Evolutionary conservation across 83 land plant genomes (phyloP), one percentile per base, ranked within the genome.

Genomic region (Diphasiastrum complanatum): DNA sequence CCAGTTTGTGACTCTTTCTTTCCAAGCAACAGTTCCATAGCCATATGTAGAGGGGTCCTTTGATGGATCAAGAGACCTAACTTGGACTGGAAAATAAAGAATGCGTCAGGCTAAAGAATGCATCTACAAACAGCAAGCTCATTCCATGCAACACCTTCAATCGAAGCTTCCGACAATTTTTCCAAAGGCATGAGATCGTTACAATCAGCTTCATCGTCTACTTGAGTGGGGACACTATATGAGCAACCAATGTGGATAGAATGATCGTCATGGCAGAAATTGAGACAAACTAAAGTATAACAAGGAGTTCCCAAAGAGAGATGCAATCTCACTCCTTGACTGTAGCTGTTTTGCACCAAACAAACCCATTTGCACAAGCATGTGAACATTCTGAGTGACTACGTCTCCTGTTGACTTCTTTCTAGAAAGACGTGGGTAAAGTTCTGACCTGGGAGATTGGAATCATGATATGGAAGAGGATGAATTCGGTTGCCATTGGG

Each of bases 1-100:
- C 97, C 97, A 91, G 35, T 86, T 86, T 72, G 86, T 93, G 57
- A 91, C 83, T 63, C 97, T 86, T 67, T 91, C 97, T 71, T 86
- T 91, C 97, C 92, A 91, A 8, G 92, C 89, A 47, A 91, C 83
- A 65, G 81, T 86, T 27, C 97, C 97, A 51, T 83, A 75, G 18
- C 87, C 79, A 47, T 82, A 75, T 0, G 85, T 68, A 57, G 80
- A 71, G 54, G 81, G 80, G 46, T 90, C 92, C 60, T 82, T 86
- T 19, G 81, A 72, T 22, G 90, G 79, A 54, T 89, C 73, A 73
- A 60, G 61, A 12, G 67, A 37, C 24, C 77, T 47, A 19, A 63
- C 63, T 63, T 60, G 65, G 23, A 46, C 71, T 60, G 67, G 29
- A 68, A 33, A 11, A 11, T n/a, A 18, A 50, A 18, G 22, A 23